phyloP scores from a whole-genome alignment of 768 basidiomycete species.

The Kwoniella bestiolae region DNA sequence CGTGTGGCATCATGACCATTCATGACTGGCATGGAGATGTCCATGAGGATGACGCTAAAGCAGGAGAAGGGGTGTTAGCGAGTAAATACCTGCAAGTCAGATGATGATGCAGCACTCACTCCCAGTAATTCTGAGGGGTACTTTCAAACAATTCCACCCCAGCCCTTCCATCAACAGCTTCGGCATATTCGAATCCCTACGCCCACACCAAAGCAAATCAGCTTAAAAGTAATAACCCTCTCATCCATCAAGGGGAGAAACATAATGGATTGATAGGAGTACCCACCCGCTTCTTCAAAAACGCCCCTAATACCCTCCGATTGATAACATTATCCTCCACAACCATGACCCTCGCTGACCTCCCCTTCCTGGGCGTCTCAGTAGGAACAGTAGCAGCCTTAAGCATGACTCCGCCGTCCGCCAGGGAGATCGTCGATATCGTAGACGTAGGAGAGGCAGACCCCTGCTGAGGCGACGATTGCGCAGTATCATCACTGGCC shows the following conservation, averaged over 20 bases:
- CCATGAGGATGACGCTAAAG: slow-evolving; percentile 77
- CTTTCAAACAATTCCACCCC: slow-evolving; percentile 74
- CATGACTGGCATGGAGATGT: slow-evolving; percentile 91
- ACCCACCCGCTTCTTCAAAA: slow-evolving; percentile 56
- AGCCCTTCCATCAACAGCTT: slow-evolving; percentile 81
- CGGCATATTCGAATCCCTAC: slow-evolving; percentile 74
- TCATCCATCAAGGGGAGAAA: no score
- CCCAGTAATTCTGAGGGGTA: slow-evolving; percentile 72
- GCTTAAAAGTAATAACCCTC: no score
- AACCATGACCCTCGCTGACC: slow-evolving; percentile 70
- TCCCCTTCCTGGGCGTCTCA: slow-evolving; percentile 62
- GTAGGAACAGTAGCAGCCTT: slow-evolving; percentile 68
- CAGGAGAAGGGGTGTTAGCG: slow-evolving; percentile 5
- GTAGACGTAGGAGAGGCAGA: slow-evolving; percentile 50
- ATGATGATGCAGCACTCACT: slow-evolving; percentile 64
- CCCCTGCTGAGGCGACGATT: slow-evolving; percentile 41
- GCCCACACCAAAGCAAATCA: no score
- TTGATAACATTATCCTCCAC: slow-evolving; percentile 91
- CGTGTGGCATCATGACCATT: slow-evolving; percentile 85
- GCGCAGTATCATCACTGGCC: slow-evolving; percentile 26
- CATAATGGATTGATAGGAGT: neutral
- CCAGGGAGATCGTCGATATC: slow-evolving; percentile 55
- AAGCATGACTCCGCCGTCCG: slow-evolving; percentile 68
- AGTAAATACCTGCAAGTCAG: neutral
- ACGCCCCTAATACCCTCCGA: slow-evolving; percentile 74